Conservation (phyloP, 208 protist species). For the Novymonas esmeraldas region DNA sequence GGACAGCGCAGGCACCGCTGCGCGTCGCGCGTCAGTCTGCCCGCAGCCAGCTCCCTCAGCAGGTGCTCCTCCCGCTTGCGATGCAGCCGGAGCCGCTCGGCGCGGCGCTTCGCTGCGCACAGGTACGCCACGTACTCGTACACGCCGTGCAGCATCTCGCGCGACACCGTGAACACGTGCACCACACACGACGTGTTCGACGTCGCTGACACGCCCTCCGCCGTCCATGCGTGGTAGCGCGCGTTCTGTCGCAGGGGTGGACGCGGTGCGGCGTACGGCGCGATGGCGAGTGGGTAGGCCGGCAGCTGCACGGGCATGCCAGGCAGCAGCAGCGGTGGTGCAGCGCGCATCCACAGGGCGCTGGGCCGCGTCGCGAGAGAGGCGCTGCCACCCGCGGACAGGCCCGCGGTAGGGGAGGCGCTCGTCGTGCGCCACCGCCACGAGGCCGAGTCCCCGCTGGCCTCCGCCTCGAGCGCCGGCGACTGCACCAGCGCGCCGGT, state of each 20-base stretch:
- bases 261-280: conserved; percentile 18
- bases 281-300: conserved; percentile 12
- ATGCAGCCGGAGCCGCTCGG: conserved; percentile 10
- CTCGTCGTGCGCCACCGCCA: no score
- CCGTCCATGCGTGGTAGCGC: conserved; percentile 32
- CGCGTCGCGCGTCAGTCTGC: conserved; percentile 17
- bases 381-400: not conserved
- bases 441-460: not conserved
- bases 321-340: not conserved
- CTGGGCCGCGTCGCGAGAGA: not conserved
- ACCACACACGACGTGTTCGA: conserved; percentile 30
- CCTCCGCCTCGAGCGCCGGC: no score
- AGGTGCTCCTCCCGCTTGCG: conserved; percentile 10
- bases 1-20: conserved; percentile 32
- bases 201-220: conserved; percentile 32
- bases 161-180: conserved; percentile 36
- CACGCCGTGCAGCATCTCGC: conserved; percentile 27
- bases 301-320: conserved; percentile 3
- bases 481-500: no score
- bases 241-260: conserved; percentile 26
- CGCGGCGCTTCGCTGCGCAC: conserved; percentile 17
- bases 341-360: not conserved
- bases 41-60: conserved; percentile 8
- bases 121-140: conserved; percentile 36
- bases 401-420: no score